Conservation (phyloP, 148 eudicot genomes). For the Camellia sinensis region DNA sequence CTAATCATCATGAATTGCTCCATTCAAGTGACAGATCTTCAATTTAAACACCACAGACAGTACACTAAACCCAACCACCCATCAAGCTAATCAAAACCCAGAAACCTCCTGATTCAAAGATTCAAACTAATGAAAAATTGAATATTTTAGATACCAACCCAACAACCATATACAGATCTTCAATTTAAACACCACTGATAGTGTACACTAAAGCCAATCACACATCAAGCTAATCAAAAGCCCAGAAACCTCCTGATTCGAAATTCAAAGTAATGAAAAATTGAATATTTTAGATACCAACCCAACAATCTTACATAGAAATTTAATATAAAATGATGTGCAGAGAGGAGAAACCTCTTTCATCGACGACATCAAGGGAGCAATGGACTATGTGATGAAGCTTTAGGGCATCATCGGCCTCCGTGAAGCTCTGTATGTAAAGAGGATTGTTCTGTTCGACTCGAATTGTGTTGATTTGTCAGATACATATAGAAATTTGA, state of each 20-base stretch:
- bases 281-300: background rate
- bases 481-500: constrained; percentile 2
- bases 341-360: constrained; percentile 57
- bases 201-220: too few relatives aligned
- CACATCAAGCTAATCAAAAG: too few relatives aligned
- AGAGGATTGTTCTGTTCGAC: constrained; percentile 81
- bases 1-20: background rate
- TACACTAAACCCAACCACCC: background rate
- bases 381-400: constrained; percentile 99
- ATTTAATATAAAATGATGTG: background rate
- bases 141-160: background rate
- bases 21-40: background rate
- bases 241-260: too few relatives aligned
- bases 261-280: too few relatives aligned
- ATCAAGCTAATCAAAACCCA: background rate
- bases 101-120: background rate
- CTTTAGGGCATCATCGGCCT: constrained; percentile 93
- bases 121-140: background rate
- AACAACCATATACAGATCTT: background rate
- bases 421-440: constrained; percentile 92
- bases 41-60: background rate
- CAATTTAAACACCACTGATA: background rate
- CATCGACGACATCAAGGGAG: constrained; percentile 93
- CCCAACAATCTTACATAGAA: background rate
- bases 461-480: constrained; percentile 5